Evolutionary conservation across 2,329 filamentous ascomycete species (phyloP), one percentile per base, ranked within the genome.

Genomic region (Colletotrichum sp.): DNA sequence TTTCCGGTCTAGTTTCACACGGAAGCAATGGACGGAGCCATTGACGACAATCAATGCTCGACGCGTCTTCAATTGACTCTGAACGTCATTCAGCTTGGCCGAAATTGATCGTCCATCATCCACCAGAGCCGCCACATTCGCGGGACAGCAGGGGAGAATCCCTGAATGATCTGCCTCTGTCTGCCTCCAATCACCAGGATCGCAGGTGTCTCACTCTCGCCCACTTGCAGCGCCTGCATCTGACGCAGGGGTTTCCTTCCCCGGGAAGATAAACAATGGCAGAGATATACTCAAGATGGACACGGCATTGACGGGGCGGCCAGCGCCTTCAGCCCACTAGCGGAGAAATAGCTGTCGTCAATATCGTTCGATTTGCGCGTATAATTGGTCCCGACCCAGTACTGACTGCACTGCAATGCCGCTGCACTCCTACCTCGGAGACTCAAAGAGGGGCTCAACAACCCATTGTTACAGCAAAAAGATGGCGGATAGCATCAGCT

Each of bases 161-260:
- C 74, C 55, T 77, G 74, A 48, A 55, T 8, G 74, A 77, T 77
- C 74, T 74, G 62, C 74, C 68, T 63, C 36, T 55, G 44, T 32
- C 72, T 55, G 70, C 70, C 34, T 69, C 57, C 74, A 69, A 64
- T 73, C 70, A 44, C 74, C 36, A 60, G 71, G 70, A 48, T 59
- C 13, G 64, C 16, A 52, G 15, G 63, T 65, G 70, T 74, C 64
- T 65, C 18, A 59, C 65, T 74, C 64, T 65, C 15, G 65, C 65
- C 52, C 57, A 60, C 26, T 6, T 30, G 34, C 70, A 72, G 57
- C 57, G 48, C 57, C 6, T 30, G 34, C 73, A 72, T 65, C 57
- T 26, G 44, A 59, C 36, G 64, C 73, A n/a, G 44, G 70, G 73
- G 48, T 28, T 60, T 48, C 36, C 52, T 52, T 68, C 36, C 64